Evolutionary conservation across 495 filamentous ascomycete species (phyloP), one percentile per base, ranked within the genome.

Genomic region (Podospora pseudocomata): DNA sequence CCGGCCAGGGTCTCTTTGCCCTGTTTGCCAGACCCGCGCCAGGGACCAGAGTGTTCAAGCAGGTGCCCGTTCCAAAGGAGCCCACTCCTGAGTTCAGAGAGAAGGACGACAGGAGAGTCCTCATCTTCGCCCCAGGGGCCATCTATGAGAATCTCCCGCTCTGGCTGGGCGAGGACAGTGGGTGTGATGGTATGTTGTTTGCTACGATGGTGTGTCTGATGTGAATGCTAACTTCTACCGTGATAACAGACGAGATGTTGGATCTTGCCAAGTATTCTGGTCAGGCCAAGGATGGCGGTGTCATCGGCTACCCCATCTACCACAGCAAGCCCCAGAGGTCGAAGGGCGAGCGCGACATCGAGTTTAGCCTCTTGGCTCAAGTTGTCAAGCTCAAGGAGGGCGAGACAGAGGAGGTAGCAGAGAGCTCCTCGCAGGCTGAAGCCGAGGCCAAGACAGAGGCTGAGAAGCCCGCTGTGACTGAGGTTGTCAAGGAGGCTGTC

Each of bases 41-140:
- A 16, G 74, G 66, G 0, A 54, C 64, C 11, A 27, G 60, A 18
- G 73, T 68, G 7, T 2, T 53, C 4, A 44, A 67, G 6, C 70
- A 72, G 4, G 66, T 74, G 11, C 20, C 49, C 32, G 63, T 74
- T n/a, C 67, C 72, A 5, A 44, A 72, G 26, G 63, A 53, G 58
- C 68, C 74, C 7, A 68, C 72, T 4, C 44, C 57, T 0, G 72
- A 66, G 65, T 67, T 63, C 15, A 64, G 74, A 11, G 64, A 60
- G 27, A n/a, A 55, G 26, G 77, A 80, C 32, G 57, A 73, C 58
- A 64, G 68, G 57, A 68, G 71, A 65, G 65, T 77, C 0, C 74
- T 72, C 16, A 39, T 80, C 2, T 80, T 80, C 64, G 78, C 78
- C 5, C 78, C 78, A 0, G 78, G 75, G 0, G 78, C 76, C 4